A percentile compares a stretch with the other conserved stretches of the same genome.
Evolutionary conservation across 2,329 filamentous ascomycete genomes (phyloP).

Genomic region (Alternaria panax): DNA sequence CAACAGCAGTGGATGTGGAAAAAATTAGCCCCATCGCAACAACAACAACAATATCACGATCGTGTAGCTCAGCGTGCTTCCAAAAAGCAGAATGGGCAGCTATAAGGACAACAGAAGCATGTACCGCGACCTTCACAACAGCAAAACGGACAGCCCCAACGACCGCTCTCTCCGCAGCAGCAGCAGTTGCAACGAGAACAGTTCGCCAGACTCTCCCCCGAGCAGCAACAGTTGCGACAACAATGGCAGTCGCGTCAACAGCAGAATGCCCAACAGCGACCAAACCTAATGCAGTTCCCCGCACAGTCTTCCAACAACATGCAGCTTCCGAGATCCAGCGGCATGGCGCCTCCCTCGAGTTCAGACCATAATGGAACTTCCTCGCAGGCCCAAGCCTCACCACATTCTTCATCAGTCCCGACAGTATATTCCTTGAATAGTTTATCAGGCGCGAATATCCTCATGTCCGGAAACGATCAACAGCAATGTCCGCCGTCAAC

Average conservation of each 20-base stretch:
- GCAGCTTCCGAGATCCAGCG: not conserved
- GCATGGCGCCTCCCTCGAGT: not conserved
- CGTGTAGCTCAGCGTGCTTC: not conserved
- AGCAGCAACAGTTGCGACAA: not conserved
- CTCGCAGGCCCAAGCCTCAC: not conserved
- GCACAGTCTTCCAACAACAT: not conserved
- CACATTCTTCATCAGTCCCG: not conserved
- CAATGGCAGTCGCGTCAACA: not conserved
- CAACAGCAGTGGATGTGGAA: not conserved
- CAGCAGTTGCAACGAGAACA: not conserved
- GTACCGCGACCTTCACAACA: not conserved
- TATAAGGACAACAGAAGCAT: not conserved
- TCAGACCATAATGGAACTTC: not conserved
- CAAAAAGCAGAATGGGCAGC: not conserved
- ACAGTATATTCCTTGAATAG: not conserved
- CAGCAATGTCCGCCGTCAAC: not conserved
- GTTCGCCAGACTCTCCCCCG: not conserved
- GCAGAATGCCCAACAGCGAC: not conserved
- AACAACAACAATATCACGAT: not conserved
- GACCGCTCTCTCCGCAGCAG: not conserved
- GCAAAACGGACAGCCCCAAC: not conserved
- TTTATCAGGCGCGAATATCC: not conserved
- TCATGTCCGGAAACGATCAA: not conserved
- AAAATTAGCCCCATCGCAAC: not conserved
- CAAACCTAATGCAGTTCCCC: not conserved